Conservation (phyloP, 225 moss, liverwort and hornwort species). For the Antitrichia curtipendula region DNA sequence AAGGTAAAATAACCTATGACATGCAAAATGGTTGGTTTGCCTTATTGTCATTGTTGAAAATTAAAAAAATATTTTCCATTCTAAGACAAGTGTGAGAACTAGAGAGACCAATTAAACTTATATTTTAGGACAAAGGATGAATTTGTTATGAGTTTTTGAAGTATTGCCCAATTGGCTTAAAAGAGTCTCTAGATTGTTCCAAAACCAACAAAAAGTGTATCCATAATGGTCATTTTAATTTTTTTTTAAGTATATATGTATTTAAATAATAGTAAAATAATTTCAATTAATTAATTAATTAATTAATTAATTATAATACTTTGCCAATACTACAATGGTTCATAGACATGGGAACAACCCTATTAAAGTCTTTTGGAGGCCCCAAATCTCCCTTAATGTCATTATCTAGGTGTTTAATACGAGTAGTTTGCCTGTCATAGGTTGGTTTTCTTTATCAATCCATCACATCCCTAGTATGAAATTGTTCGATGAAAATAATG, state of each 20-base stretch:
- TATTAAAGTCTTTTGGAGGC: too few relatives aligned
- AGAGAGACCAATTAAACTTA: neutral
- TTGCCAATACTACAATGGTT: too few relatives aligned
- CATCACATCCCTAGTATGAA: neutral
- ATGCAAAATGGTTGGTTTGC: accelerated
- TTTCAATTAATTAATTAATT: too few relatives aligned
- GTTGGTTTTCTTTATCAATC: neutral
- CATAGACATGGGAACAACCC: too few relatives aligned
- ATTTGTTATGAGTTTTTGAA: neutral
- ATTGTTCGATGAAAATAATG: neutral
- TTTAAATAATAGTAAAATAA: too few relatives aligned
- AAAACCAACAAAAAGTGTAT: neutral
- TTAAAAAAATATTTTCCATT: neutral
- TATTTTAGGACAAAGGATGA: neutral
- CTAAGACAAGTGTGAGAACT: neutral
- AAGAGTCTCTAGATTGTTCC: neutral
- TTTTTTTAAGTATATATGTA: too few relatives aligned
- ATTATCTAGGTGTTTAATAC: accelerated
- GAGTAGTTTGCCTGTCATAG: too few relatives aligned
- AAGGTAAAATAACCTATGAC: too few relatives aligned
- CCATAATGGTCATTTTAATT: neutral
- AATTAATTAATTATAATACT: too few relatives aligned
- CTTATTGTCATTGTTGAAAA: accelerated
- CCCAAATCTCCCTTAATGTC: too few relatives aligned
- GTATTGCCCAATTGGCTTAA: accelerated